phyloP scores from a whole-genome alignment of 176 grass and related monocot species.

The Ensete glaucum region DNA sequence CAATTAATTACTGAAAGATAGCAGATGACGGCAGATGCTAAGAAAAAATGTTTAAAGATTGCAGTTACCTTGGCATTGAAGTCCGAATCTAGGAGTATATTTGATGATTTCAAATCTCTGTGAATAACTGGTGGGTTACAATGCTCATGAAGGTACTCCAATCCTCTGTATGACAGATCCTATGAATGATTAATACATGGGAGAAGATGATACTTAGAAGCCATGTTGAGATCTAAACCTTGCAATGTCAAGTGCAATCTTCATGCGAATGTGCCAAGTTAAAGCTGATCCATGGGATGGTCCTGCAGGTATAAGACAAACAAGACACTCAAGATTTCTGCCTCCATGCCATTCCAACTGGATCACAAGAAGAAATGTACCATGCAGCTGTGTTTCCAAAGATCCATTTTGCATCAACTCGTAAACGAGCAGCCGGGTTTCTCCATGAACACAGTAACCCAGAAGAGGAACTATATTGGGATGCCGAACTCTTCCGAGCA shows the following conservation, averaged over 20 bases:
- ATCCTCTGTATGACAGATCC: slow-evolving; percentile 42
- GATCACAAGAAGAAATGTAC: slow-evolving; percentile 33
- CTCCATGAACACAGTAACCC: slow-evolving; percentile 77
- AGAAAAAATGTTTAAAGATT: not conserved
- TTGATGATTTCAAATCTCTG: slow-evolving; percentile 97
- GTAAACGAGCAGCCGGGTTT: slow-evolving; percentile 69
- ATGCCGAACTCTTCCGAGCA: slow-evolving; percentile 83
- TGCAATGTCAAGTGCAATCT: slow-evolving; percentile 89
- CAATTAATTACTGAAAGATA: not conserved
- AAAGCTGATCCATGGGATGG: slow-evolving; percentile 75
- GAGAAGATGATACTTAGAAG: not conserved
- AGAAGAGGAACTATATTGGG: slow-evolving; percentile 89
- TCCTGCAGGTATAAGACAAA: slow-evolving; percentile 42
- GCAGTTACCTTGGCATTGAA: slow-evolving; percentile 75
- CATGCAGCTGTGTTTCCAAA: slow-evolving; percentile 79
- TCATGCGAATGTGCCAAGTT: slow-evolving; percentile 92
- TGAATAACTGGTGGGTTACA: slow-evolving; percentile 87
- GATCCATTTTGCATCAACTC: slow-evolving; percentile 97
- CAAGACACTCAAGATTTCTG: not conserved
- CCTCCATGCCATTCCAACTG: not conserved
- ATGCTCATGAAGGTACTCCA: slow-evolving; percentile 98
- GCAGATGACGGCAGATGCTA: not conserved
- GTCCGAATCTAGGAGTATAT: slow-evolving; percentile 91
- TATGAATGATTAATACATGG: not conserved
- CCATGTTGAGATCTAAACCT: slow-evolving; percentile 32